Percentiles rank a stretch among this genome's conserved stretches.
phyloP scores from a whole-genome alignment of 768 basidiomycete species.

The Cyclocybe cylindracea region DNA sequence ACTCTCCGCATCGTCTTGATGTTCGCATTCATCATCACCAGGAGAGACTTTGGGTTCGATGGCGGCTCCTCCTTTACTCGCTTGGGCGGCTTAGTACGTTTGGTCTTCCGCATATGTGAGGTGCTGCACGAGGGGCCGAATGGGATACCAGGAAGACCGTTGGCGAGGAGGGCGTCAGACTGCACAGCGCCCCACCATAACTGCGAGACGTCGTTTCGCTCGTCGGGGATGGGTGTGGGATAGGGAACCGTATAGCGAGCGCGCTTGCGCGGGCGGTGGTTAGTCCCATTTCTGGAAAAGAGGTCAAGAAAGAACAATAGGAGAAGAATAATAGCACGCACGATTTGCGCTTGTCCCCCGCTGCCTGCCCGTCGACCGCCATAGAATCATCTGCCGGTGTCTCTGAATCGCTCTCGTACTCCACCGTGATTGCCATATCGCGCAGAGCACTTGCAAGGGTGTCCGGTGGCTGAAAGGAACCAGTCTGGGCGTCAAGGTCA shows the following conservation, averaged over 20 bases:
- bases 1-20: slow-evolving; percentile 75
- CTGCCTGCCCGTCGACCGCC: slow-evolving; percentile 25
- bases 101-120: slow-evolving; percentile 14
- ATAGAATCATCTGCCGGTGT: slow-evolving; percentile 22
- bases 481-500: slow-evolving; percentile 57
- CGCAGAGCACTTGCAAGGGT: slow-evolving; percentile 31
- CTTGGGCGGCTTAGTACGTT: slow-evolving; percentile 1
- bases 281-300: slow-evolving; percentile 33
- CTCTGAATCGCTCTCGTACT: slow-evolving; percentile 34
- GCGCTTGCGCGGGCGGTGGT: slow-evolving; percentile 63
- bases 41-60: slow-evolving; percentile 48
- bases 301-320: neutral
- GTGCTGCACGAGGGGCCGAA: slow-evolving; percentile 34
- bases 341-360: slow-evolving; percentile 71
- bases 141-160: slow-evolving; percentile 61
- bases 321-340: slow-evolving; percentile 16
- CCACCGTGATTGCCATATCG: slow-evolving; percentile 34
- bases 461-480: slow-evolving; percentile 19
- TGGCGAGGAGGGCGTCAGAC: slow-evolving; percentile 59
- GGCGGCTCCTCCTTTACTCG: slow-evolving; percentile 14
- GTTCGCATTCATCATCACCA: slow-evolving; percentile 76
- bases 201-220: slow-evolving; percentile 47
- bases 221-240: slow-evolving; percentile 35
- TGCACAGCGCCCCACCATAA: slow-evolving; percentile 79
- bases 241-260: slow-evolving; percentile 46